These are phyloP conservation scores for Sambucus nigra DNA, from an alignment of 129 eudicot species.

Conservation along the genomic window DNA sequence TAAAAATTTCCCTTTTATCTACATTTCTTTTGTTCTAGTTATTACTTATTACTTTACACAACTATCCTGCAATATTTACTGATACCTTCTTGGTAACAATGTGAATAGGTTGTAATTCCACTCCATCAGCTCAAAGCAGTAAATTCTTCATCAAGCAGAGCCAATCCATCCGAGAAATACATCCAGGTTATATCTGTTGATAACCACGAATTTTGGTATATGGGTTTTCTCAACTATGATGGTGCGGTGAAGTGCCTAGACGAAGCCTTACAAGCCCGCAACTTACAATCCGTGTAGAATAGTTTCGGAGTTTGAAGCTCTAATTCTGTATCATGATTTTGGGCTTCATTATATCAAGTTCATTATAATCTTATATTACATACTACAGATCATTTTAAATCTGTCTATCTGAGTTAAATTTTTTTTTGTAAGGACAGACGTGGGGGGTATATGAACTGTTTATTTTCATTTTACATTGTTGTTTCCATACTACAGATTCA, in stretches of 20 bases:
- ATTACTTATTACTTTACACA: too few species aligned
- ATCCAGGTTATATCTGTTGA: conserved; percentile 43
- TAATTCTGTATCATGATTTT: background rate
- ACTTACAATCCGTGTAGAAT: conserved; percentile 1
- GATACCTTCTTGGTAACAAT: background rate
- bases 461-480: background rate
- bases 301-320: background rate
- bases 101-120: conserved; percentile 30
- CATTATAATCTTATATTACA: too few species aligned
- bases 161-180: conserved; percentile 45
- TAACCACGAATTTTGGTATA: conserved; percentile 53
- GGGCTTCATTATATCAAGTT: background rate
- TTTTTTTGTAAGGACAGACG: background rate
- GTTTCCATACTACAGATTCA: background rate
- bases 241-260: conserved; percentile 28
- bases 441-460: background rate
- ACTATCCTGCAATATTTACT: background rate
- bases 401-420: background rate
- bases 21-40: too few species aligned
- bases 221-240: conserved; percentile 44
- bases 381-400: too few species aligned
- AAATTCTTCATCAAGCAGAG: conserved; percentile 28
- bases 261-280: conserved; percentile 16
- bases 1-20: too few species aligned
- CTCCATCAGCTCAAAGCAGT: conserved; percentile 33